Percentiles rank a stretch among this genome's conserved stretches.
Evolutionary conservation across 441 rosid species (phyloP).

Genomic region (Erodium chrysanthum): DNA sequence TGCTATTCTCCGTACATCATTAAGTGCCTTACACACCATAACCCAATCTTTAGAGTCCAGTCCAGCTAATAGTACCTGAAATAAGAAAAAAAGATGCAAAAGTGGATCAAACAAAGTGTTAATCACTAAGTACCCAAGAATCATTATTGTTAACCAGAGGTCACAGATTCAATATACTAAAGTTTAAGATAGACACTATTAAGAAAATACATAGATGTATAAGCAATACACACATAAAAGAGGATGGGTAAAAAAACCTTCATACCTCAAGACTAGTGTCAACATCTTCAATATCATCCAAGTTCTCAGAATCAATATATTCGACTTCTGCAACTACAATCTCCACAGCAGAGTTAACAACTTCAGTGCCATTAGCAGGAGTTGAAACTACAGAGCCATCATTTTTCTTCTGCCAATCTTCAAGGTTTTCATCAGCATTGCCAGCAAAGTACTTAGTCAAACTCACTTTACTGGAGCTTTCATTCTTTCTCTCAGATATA

Average conservation of each 20-base stretch:
- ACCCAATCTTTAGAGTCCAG: conserved; percentile 89
- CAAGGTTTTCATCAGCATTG: conserved; percentile 42
- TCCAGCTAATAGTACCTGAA: conserved; percentile 52
- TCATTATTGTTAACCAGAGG: not conserved
- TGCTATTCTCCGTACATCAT: conserved; percentile 65
- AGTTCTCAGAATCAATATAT: conserved; percentile 62
- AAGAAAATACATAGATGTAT: no score
- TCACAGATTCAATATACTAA: conserved; percentile 1
- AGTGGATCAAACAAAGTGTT: not conserved
- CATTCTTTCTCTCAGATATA: conserved; percentile 37
- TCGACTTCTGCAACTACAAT: conserved; percentile 50
- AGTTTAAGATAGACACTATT: not conserved
- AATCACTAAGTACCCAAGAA: not conserved
- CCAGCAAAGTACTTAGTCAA: conserved; percentile 14
- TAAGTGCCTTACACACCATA: conserved; percentile 62
- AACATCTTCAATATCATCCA: conserved; percentile 61
- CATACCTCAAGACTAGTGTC: conserved; percentile 51
- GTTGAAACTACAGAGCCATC: not conserved
- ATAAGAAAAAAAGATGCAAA: conserved; percentile 11
- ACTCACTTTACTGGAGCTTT: not conserved
- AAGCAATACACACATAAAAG: no score
- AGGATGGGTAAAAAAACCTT: not conserved
- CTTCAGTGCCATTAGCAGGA: conserved; percentile 21
- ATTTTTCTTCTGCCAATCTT: conserved; percentile 30
- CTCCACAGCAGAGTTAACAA: not conserved